Base-by-base conservation (phyloP, 176 grass and related monocot species). In the Panicum miliaceum region DNA sequence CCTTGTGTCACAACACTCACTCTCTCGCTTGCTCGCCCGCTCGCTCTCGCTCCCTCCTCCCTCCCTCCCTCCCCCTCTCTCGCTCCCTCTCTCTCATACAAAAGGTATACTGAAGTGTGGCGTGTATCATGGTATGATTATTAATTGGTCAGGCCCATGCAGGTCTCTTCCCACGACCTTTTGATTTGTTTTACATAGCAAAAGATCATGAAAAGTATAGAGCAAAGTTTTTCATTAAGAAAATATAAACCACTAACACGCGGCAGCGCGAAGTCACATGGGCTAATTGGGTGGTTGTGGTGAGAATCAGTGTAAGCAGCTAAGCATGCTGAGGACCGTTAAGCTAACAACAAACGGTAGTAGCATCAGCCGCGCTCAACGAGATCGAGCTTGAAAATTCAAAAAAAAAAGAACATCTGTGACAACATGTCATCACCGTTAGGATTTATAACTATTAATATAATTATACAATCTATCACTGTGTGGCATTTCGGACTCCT, bases 331-430 rank as follows among this genome's bases (percentile, higher is more conserved):
- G 26, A 29, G 47, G 13, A 34, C 60, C 40, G 40, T 63, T 64
- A 47, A 47, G 40, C 40, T 64, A 22, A 46, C 41, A 78, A 19
- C 57, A 78, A 78, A 63, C 75, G 23, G n/a, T 78, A 20, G 50
- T 32, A 59, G 50, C 51, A 59, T 76, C 52, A 40, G 38, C 51
- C 20, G 48, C 41, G 41, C 42, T 47, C 41, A 71, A 27, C 68
- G 68, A 14, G 22, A 26, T 9, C 45, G 22, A 26, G 9, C 45
- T 8, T 11, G 7, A 6, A 41, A 3, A 14, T 18, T 27, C 46
- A 2, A 3, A 18, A 6, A 19, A 32, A 32, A 32, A 32, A 32
- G n/a, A 32, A 32, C 29, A 32, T 32, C 25, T 23, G 14, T 71
- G 40, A 47, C 12, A 50, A 25, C 22, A 25, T 6, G 16, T 1